A percentile compares a stretch with the other conserved stretches of the same genome.
Conservation (phyloP, 1,284 basidiomycete genomes). For the Puccinia sorghi region DNA sequence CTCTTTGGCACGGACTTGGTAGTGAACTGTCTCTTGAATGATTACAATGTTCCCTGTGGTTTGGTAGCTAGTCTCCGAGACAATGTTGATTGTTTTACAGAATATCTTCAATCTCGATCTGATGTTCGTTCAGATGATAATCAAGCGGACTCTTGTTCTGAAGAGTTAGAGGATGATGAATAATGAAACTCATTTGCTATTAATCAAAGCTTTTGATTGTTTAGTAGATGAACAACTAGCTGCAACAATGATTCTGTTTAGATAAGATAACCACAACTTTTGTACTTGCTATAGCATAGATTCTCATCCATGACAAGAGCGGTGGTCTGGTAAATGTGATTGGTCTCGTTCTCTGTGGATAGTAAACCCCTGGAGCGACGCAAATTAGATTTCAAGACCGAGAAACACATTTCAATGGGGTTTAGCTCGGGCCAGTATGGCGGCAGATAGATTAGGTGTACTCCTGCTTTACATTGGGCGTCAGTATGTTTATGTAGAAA, state of each 20-base stretch:
- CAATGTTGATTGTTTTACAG: not conserved
- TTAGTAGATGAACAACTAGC: not conserved
- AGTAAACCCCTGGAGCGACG: not conserved
- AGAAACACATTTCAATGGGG: conserved; percentile 39
- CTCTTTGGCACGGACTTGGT: not conserved
- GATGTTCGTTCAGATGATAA: not conserved
- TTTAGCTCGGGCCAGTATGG: conserved; percentile 24
- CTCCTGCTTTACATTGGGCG: not conserved
- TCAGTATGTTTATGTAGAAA: too few species aligned
- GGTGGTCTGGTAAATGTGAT: not conserved
- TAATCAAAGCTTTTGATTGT: not conserved
- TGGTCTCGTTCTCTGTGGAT: not conserved
- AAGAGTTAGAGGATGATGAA: not conserved
- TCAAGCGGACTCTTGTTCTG: not conserved
- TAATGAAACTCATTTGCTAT: too few species aligned
- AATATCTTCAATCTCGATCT: not conserved
- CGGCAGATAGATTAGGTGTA: conserved; percentile 6
- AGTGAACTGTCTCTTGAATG: not conserved
- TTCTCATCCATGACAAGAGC: conserved; percentile 1
- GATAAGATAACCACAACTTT: conserved; percentile 15
- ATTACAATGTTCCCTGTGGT: not conserved
- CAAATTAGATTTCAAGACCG: not conserved
- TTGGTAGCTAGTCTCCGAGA: not conserved
- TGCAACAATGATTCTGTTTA: not conserved
- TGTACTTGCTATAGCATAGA: not conserved